phyloP scores from a whole-genome alignment of 2,329 filamentous ascomycete species.

The Xylariales sp. region DNA sequence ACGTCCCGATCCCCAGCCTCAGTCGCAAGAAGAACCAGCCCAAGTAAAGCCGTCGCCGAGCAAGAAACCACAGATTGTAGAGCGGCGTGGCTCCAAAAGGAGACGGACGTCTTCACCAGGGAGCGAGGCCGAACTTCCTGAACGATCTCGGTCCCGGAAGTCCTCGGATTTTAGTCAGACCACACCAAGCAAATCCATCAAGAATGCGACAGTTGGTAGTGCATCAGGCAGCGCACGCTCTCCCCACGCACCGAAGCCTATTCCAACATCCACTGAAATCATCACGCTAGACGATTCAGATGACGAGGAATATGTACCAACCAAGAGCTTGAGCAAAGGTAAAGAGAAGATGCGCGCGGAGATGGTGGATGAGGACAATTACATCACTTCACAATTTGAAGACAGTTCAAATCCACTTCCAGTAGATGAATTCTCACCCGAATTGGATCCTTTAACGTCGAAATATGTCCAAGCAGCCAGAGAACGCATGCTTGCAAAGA shows the following conservation, averaged over 20 bases:
- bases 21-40: constrained; percentile 6
- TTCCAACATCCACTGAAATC: constrained; percentile 3
- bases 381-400: background rate
- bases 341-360: constrained; percentile 1
- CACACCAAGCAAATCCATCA: background rate
- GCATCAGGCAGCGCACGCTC: background rate
- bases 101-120: constrained; percentile 11
- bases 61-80: constrained; percentile 1
- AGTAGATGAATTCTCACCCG: constrained; percentile 11
- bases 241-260: background rate
- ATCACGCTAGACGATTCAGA: constrained; percentile 20
- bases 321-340: background rate
- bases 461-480: constrained; percentile 41
- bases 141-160: background rate
- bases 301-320: constrained; percentile 8
- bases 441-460: constrained; percentile 37
- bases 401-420: background rate
- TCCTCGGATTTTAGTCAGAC: background rate
- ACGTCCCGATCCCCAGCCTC: constrained; percentile 1
- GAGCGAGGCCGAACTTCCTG: constrained; percentile 1
- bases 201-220: background rate
- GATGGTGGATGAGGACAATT: background rate
- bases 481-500: constrained; percentile 24
- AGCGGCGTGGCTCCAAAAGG: constrained; percentile 15
- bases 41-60: background rate